These are phyloP conservation scores for Cladosporium velox DNA, from an alignment of 2,329 filamentous ascomycete species.

Conservation along the genomic window DNA sequence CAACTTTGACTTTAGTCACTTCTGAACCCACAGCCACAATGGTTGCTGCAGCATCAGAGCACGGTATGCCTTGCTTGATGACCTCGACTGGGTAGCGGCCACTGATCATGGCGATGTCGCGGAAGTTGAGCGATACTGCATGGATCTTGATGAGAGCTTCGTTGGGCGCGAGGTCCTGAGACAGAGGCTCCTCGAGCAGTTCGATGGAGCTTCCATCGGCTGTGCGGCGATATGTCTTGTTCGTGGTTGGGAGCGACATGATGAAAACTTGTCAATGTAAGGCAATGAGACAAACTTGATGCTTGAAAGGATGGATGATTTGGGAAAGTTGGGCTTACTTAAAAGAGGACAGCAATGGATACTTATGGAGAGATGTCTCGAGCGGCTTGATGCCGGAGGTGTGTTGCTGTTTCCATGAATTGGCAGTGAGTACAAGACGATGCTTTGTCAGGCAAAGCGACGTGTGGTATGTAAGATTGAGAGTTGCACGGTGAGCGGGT, in stretches of 20 bases:
- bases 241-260: neutral
- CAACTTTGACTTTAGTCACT: constrained; percentile 26
- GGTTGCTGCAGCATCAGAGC: constrained; percentile 38
- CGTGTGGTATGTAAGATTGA: neutral
- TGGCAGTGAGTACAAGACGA: neutral
- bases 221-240: constrained; percentile 1
- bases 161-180: constrained; percentile 21
- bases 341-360: neutral
- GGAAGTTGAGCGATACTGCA: constrained; percentile 35
- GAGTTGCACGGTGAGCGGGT: neutral
- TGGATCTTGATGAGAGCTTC: constrained; percentile 33
- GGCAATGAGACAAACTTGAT: neutral
- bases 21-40: constrained; percentile 28
- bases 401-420: neutral
- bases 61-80: constrained; percentile 34
- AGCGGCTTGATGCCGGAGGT: neutral
- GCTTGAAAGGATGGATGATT: neutral
- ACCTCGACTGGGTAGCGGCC: constrained; percentile 37
- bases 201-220: constrained; percentile 45
- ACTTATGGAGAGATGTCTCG: neutral
- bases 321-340: neutral
- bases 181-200: constrained; percentile 42
- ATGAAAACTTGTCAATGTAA: neutral
- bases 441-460: neutral
- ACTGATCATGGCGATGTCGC: constrained; percentile 36